A percentile compares a stretch with the other conserved stretches of the same genome.
Evolutionary conservation across 2,329 filamentous ascomycete species (phyloP).

Genomic region (Diplocarpon rosae): DNA sequence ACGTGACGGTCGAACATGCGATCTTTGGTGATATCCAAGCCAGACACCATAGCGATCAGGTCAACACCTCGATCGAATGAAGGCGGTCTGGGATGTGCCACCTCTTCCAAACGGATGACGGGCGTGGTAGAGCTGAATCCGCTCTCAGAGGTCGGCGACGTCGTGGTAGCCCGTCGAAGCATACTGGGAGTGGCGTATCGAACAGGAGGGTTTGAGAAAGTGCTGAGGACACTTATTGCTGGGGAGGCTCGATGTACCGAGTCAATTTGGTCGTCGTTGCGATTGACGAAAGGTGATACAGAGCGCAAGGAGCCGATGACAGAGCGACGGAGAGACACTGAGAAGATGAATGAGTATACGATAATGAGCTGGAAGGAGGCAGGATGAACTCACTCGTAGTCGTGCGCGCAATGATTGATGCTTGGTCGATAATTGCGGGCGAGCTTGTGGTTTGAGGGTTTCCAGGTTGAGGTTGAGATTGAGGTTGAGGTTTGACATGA

Average conservation of each 20-base stretch:
- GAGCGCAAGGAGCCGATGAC: slow-evolving; percentile 4
- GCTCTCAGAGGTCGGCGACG: neutral
- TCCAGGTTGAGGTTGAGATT: too few species aligned
- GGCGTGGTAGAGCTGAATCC: neutral
- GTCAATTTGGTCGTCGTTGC: neutral
- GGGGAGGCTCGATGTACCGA: neutral
- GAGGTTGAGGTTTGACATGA: too few species aligned
- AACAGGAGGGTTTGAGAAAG: neutral
- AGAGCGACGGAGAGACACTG: slow-evolving; percentile 4
- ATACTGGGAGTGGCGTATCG: neutral
- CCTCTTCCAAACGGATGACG: neutral
- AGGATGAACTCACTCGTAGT: neutral
- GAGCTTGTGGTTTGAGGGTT: neutral
- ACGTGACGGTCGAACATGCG: neutral
- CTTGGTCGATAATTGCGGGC: neutral
- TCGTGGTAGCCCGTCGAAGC: neutral
- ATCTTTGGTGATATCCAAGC: too few species aligned
- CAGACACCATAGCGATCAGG: neutral
- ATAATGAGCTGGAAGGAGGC: neutral
- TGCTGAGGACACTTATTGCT: neutral
- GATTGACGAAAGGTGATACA: slow-evolving; percentile 1
- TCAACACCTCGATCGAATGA: slow-evolving; percentile 12
- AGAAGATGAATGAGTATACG: neutral
- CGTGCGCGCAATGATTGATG: neutral
- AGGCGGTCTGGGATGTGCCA: slow-evolving; percentile 1